These are phyloP conservation scores for Cladosporium phlei DNA, from an alignment of 2,329 filamentous ascomycete genomes.

Conservation along the genomic window DNA sequence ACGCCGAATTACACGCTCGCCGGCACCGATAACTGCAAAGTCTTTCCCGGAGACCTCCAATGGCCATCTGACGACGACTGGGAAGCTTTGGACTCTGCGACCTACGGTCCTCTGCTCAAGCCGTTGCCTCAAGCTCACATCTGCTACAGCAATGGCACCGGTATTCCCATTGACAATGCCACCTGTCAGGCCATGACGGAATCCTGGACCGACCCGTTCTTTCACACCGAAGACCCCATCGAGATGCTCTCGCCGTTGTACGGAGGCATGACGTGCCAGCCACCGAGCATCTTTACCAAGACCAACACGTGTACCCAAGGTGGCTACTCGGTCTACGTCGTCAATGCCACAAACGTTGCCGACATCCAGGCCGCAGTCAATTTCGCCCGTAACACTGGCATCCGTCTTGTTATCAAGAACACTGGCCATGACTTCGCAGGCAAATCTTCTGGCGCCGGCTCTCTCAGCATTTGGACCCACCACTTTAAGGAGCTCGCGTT, in stretches of 20 bases:
- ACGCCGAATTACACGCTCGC: too few species aligned
- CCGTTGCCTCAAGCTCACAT: slow-evolving; percentile 11
- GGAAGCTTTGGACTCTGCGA: slow-evolving; percentile 11
- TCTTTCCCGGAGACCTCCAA: slow-evolving; percentile 12
- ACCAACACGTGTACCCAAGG: slow-evolving; percentile 16
- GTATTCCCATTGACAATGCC: too few species aligned
- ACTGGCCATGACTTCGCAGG: slow-evolving; percentile 25
- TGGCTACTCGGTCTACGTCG: slow-evolving; percentile 18
- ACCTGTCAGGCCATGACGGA: too few species aligned
- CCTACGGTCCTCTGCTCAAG: slow-evolving; percentile 14
- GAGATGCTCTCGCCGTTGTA: slow-evolving; percentile 15
- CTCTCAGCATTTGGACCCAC: slow-evolving; percentile 23
- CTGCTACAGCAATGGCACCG: slow-evolving; percentile 15
- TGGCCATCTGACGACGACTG: slow-evolving; percentile 11
- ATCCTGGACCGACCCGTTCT: slow-evolving; percentile 15
- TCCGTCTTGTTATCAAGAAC: slow-evolving; percentile 21
- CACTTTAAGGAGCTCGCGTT: slow-evolving; percentile 17
- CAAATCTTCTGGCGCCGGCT: slow-evolving; percentile 18
- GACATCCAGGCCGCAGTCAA: slow-evolving; percentile 19
- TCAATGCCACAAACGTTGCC: slow-evolving; percentile 15
- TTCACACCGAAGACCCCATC: slow-evolving; percentile 12
- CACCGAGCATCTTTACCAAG: background rate
- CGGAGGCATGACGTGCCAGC: slow-evolving; percentile 15
- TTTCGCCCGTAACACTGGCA: slow-evolving; percentile 19
- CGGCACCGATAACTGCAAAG: slow-evolving; percentile 13